Base-by-base conservation (phyloP, 1,284 basidiomycete species). In the Pseudomicrostroma phylloplanum region DNA sequence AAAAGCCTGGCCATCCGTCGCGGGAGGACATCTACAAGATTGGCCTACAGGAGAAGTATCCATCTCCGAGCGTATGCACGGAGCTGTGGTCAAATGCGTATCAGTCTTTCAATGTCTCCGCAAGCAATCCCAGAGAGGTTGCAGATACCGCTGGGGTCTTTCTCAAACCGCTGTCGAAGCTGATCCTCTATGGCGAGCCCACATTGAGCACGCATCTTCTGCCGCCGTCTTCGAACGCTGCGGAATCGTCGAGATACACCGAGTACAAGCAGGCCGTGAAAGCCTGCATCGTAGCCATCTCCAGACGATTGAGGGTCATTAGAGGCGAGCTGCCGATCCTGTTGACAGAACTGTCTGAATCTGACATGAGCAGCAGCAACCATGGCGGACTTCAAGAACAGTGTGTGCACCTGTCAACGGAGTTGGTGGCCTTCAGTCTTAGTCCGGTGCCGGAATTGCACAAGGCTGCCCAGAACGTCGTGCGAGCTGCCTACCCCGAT, bases 401-500 rank as follows among this genome's bases (percentile, higher is more conserved):
- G 17, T 74, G 74, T 57, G 60, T 60, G 8, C 56, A 64, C 42
- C 61, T 67, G 19, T 61, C 67, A 13, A 62, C 68, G 56, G 66
- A 59, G 17, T 63, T 76, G 21, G 57, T 73, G 46, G 58, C 66
- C 8, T 66, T 72, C 60, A 71, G 64, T 36, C 65, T 76, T 25
- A 69, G 66, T 25, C 71, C 74, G 2, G 71, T 72, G 21, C 58
- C 61, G 1, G 65, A 70, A 39, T 55, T 73, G 42, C 71, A 74
- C 55, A 63, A 64, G 11, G 64, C 69, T 11, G 71, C 73, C 17
- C 69, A 71, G 59, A 68, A 68, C 30, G 59, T 76, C 48, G 64
- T 74, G 2, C 67, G 74, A 15, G 63, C 70, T 40, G 68, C 72
- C 11, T 76, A 73, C 56, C 64, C 60, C 56, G 66, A 72, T 23